Percentiles rank a stretch among this genome's conserved stretches.
These are phyloP conservation scores for Heritiera littoralis DNA, from an alignment of 345 rosid genomes.

Conservation along the genomic window DNA sequence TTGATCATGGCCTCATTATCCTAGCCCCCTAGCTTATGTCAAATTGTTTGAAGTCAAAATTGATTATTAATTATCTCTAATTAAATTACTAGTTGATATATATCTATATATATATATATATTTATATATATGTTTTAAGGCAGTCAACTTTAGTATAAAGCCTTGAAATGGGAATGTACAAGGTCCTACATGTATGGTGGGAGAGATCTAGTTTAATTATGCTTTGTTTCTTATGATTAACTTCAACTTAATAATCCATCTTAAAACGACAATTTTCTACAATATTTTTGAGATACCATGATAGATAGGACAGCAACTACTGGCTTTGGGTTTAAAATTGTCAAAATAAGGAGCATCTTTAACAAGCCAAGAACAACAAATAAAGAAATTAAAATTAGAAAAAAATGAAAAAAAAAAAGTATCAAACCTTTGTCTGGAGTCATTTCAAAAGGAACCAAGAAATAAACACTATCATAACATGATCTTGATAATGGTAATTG, in stretches of 20 bases:
- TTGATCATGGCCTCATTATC: not conserved
- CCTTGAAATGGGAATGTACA: not conserved
- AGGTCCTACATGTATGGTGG: too few species aligned
- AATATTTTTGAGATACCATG: not conserved
- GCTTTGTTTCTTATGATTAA: too few species aligned
- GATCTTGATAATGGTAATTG: not conserved
- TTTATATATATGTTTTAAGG: not conserved
- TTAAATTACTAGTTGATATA: not conserved
- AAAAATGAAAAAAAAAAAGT: not conserved
- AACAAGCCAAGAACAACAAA: not conserved
- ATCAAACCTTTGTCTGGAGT: not conserved
- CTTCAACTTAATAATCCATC: not conserved
- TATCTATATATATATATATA: not conserved
- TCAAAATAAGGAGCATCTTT: not conserved
- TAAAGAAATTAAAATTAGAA: not conserved
- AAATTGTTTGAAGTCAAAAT: not conserved
- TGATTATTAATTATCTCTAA: constrained; percentile 1
- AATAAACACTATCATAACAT: not conserved
- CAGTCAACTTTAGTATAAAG: not conserved
- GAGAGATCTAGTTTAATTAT: too few species aligned
- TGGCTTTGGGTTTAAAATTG: not conserved
- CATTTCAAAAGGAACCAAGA: not conserved
- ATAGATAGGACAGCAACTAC: not conserved
- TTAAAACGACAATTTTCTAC: not conserved
- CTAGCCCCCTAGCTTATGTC: not conserved